Evolutionary conservation across 441 rosid genomes (phyloP).

Genomic region (Daphne laureola): DNA sequence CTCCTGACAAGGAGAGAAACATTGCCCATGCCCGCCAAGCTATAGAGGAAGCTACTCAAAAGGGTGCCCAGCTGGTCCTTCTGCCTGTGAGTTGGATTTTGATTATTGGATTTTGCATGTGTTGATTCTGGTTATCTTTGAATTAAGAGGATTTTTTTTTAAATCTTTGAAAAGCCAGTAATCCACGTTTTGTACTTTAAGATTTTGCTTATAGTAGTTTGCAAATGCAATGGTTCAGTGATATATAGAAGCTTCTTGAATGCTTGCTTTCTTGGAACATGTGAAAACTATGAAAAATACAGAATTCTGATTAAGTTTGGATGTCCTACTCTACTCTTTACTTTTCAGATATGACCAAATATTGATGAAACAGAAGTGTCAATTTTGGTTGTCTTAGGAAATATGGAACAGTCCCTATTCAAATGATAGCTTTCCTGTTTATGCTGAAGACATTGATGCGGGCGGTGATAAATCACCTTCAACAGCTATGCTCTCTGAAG

Average conservation of each 20-base stretch:
- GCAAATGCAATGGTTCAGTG: too few species aligned
- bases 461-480: slow-evolving; percentile 74
- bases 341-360: too few species aligned
- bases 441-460: slow-evolving; percentile 85
- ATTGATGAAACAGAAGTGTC: not conserved
- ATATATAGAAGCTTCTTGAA: too few species aligned
- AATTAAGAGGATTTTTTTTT: not conserved
- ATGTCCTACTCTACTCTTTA: too few species aligned
- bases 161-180: too few species aligned
- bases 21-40: slow-evolving; percentile 59
- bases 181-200: too few species aligned
- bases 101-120: too few species aligned
- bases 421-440: slow-evolving; percentile 81
- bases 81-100: slow-evolving; percentile 56
- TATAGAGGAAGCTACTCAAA: slow-evolving; percentile 66
- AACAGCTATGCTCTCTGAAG: slow-evolving; percentile 80
- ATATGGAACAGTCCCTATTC: slow-evolving; percentile 93
- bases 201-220: too few species aligned
- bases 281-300: too few species aligned
- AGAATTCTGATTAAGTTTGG: too few species aligned
- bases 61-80: slow-evolving; percentile 74
- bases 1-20: slow-evolving; percentile 71
- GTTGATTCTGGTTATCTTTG: not conserved
- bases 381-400: slow-evolving; percentile 39
- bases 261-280: too few species aligned